Evolutionary conservation across 2,329 filamentous ascomycete genomes (phyloP).

Genomic region (Amphichorda felina): DNA sequence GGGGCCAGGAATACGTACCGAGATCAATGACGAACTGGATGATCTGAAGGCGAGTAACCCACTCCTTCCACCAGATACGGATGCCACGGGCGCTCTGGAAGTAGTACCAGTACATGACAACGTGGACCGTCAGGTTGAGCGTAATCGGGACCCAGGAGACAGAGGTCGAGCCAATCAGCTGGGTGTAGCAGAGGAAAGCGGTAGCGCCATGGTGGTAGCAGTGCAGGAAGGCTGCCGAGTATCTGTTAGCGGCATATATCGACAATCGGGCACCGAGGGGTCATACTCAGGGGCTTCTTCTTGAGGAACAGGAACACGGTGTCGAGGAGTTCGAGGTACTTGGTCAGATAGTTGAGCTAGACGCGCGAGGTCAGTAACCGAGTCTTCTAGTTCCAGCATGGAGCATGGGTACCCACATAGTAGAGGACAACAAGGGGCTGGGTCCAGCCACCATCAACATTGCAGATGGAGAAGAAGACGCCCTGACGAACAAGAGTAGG

Average conservation of each 20-base stretch:
- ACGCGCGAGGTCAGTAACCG: constrained; percentile 22
- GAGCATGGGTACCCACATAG: constrained; percentile 55
- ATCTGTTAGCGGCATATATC: no score
- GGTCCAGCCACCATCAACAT: constrained; percentile 76
- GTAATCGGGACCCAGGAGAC: constrained; percentile 93
- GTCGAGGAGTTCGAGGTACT: constrained; percentile 91
- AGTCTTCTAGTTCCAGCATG: no score
- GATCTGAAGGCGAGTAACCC: constrained; percentile 96
- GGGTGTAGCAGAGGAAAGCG: constrained; percentile 93
- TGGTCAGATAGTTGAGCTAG: constrained; percentile 95
- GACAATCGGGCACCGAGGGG: no score
- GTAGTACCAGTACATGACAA: constrained; percentile 99
- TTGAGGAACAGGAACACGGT: constrained; percentile 96
- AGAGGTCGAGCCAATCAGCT: constrained; percentile 82
- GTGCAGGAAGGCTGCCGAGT: constrained; percentile 72
- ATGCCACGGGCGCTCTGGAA: constrained; percentile 96
- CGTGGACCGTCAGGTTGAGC: constrained; percentile 87
- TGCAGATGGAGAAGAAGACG: constrained; percentile 82
- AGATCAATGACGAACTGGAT: constrained; percentile 95
- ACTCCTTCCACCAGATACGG: constrained; percentile 99
- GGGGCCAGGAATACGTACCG: constrained; percentile 42
- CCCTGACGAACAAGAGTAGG: constrained; percentile 71
- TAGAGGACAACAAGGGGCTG: constrained; percentile 87
- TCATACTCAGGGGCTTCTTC: constrained; percentile 82
- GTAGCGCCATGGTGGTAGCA: constrained; percentile 98